Base-by-base conservation (phyloP, 1,139 yeast species). In the Hansenula lynferdii region DNA sequence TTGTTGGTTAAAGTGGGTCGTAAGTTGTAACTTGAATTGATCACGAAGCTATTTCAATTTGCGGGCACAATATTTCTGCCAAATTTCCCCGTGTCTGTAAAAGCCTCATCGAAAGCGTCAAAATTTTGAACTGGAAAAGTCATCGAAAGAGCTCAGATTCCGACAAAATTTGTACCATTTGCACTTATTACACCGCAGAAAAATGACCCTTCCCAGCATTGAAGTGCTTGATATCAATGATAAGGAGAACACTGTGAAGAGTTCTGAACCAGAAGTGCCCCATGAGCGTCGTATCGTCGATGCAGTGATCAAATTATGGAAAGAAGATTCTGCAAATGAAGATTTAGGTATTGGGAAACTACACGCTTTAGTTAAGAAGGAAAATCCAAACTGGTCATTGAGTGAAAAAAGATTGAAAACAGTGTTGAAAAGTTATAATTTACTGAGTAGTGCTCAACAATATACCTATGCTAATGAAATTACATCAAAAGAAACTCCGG, bases 251-350 rank as follows among this genome's bases (percentile, higher is more conserved):
- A 33, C 27, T 8, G 34, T 33, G n/a, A 54, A 51, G n/a, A 42
- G 53, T 3, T 39, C 42, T 2, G 67, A 60, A 17, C 69, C 67
- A 1, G 41, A 64, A 1, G 67, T 67, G 12, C 95, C 95, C 3
- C 75, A 73, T 45, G 83, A 79, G 42, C 67, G 84, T 37, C 79
- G 80, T 56, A 67, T 84, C 17, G 80, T 82, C 14, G 78, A 75
- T 38, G 75, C 70, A 29, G 79, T 83, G 20, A 72, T 81, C 37
- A 65, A 69, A 8, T 60, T 82, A 17, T 85, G 94, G 92, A 78
- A 75, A 48, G 70, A 71, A 42, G 87, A 83, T 50, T 80, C 87
- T 2, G 61, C 70, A 3, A 72, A 80, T 11, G 90, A 82, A 55
- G 62, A 72, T 2, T 57, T 80, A 19, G 81, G 84, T 1, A 62